These are phyloP conservation scores for Cercophora newfieldiana DNA, from an alignment of 495 filamentous ascomycete species.

Conservation along the genomic window DNA sequence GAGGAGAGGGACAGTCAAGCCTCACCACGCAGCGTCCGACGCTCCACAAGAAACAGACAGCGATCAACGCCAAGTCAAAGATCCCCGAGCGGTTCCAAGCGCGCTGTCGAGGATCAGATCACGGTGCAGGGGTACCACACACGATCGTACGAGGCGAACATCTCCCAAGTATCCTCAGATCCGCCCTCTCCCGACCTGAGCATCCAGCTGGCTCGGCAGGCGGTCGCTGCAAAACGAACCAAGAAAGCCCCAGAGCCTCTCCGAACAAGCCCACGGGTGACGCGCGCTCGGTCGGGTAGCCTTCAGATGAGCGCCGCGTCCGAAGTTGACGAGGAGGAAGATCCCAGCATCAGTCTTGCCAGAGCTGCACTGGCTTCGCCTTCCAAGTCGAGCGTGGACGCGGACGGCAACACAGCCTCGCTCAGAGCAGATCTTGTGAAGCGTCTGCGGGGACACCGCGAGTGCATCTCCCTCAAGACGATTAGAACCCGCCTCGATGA, in stretches of 20 bases:
- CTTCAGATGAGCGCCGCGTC: conserved; percentile 23
- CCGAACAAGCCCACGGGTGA: conserved; percentile 25
- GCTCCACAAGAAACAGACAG: not conserved
- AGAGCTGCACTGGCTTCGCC: conserved; percentile 27
- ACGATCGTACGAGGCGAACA: not conserved
- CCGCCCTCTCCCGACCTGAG: conserved; percentile 31
- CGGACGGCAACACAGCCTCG: conserved; percentile 24
- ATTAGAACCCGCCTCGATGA: conserved; percentile 57
- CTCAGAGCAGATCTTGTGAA: conserved; percentile 43
- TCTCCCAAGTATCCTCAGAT: not conserved
- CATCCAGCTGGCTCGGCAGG: conserved; percentile 37
- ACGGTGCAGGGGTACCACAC: conserved; percentile 3
- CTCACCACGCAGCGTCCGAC: not conserved
- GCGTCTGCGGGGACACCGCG: conserved; percentile 60
- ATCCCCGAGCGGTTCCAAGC: not conserved
- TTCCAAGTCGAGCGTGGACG: conserved; percentile 12
- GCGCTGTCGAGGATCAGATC: conserved; percentile 19
- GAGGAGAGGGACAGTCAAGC: not conserved
- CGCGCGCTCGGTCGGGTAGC: conserved; percentile 31
- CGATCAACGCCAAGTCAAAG: not conserved
- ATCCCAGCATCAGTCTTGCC: conserved; percentile 27
- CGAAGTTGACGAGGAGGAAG: conserved; percentile 14
- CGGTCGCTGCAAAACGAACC: conserved; percentile 31
- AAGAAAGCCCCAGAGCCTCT: conserved; percentile 31
- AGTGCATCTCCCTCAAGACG: conserved; percentile 67